A percentile compares a stretch with the other conserved stretches of the same genome.
These are phyloP conservation scores for Eucalyptus cloeziana DNA, from an alignment of 345 rosid species.

Conservation along the genomic window DNA sequence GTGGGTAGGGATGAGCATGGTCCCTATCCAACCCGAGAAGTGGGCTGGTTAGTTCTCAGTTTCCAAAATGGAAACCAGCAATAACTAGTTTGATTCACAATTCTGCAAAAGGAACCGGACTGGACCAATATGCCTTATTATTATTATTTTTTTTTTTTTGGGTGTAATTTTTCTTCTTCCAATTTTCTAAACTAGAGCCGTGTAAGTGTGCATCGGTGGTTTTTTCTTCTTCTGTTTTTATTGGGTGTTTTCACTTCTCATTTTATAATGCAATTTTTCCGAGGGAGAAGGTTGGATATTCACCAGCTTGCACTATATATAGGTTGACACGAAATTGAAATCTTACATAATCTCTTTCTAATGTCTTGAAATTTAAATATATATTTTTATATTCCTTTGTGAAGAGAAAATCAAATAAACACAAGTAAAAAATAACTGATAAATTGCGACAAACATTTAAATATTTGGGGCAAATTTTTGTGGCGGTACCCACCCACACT, in stretches of 20 bases:
- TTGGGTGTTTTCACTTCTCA: no score
- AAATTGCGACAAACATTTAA: neutral
- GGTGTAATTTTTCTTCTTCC: neutral
- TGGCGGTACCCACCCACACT: neutral
- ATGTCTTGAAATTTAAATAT: no score
- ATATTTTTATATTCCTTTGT: no score
- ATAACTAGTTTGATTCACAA: fast-evolving
- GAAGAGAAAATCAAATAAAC: no score
- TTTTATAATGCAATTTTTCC: no score
- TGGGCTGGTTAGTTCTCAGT: no score
- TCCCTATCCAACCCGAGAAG: fast-evolving
- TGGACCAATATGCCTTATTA: neutral
- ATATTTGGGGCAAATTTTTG: neutral
- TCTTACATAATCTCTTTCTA: neutral
- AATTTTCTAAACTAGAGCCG: neutral
- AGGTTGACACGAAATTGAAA: neutral
- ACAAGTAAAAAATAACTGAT: no score
- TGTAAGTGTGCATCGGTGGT: neutral
- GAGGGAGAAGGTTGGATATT: no score
- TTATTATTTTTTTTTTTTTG: fast-evolving
- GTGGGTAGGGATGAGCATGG: neutral
- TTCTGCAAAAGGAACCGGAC: neutral
- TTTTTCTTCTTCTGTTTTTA: no score
- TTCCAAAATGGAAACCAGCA: neutral
- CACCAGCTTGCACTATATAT: no score